Conservation (phyloP, 768 basidiomycete species). For the Boletus barrowsii region DNA sequence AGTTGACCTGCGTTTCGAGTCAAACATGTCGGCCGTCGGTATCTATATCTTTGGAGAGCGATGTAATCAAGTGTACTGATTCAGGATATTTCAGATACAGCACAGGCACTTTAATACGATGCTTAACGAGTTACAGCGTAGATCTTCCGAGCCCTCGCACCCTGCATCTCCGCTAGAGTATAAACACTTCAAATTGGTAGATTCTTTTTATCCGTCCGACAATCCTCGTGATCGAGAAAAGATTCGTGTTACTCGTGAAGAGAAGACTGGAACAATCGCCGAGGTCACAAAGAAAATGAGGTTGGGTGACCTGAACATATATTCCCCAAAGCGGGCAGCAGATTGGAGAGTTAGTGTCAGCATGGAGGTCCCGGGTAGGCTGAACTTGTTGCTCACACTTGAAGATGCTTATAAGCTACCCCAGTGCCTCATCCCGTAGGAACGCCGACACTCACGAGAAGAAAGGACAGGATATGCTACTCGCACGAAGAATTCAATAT, state of each 20-base stretch:
- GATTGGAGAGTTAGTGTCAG: constrained; percentile 96
- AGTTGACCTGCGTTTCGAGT: constrained; percentile 75
- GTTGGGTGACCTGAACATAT: constrained; percentile 85
- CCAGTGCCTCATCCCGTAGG: constrained; percentile 70
- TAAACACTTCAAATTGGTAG: constrained; percentile 72
- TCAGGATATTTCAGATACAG: constrained; percentile 54
- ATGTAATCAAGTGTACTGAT: constrained; percentile 12
- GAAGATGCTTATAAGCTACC: neutral
- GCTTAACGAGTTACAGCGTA: constrained; percentile 76
- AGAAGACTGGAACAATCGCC: constrained; percentile 60
- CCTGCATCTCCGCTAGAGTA: constrained; percentile 64
- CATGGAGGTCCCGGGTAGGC: constrained; percentile 81
- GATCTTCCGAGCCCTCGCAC: constrained; percentile 50
- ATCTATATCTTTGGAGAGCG: constrained; percentile 2
- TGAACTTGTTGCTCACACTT: constrained; percentile 10
- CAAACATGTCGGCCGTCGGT: constrained; percentile 88
- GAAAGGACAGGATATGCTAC: constrained; percentile 92
- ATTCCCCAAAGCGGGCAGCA: constrained; percentile 72
- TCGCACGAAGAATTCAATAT: constrained; percentile 89
- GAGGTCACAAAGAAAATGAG: constrained; percentile 78
- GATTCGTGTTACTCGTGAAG: constrained; percentile 81
- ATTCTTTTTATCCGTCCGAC: constrained; percentile 66
- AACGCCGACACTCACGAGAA: constrained; percentile 53
- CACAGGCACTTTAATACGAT: constrained; percentile 84
- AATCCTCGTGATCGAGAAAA: constrained; percentile 45